Base-by-base conservation (phyloP, 805 yeast species). In the Hanseniaspora mollemarum region DNA sequence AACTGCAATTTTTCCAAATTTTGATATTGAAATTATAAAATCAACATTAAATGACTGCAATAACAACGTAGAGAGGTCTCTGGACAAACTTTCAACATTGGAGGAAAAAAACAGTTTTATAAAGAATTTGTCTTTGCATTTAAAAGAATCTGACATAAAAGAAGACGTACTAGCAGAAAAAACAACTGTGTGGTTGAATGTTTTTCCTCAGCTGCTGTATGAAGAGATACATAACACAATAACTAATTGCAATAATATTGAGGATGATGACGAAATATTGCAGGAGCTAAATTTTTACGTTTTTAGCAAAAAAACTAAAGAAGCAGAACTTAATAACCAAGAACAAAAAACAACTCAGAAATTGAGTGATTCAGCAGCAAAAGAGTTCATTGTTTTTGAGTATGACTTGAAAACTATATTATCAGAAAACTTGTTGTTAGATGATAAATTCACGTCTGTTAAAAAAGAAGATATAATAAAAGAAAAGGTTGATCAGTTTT, bases 1-100 rank as follows among this genome's bases (percentile, higher is more conserved):
- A 22, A 26, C n/a, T 43, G 71, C 68, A 13, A 68, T 77, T 62
- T 76, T 78, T 53, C 81, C 81, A 0, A 59, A 68, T 15, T 54
- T 67, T 2, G 65, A 68, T 1, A 37, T 59, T 3, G 60, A 56
- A 1, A 54, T 55, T 7, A 60, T 77, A 7, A 54, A 62, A 2
- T 54, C 58, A 1, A 61, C 62, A 3, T 62, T 69, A 16, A 55
- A 60, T 22, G 63, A 62, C 2, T 55, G 63, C 35, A 54, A 63
- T 5, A 64, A 66, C 1, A 63, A 71, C 52, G 68, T 63, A 15
- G 57, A 56, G 7, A 7, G 26, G 7, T 16, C 41, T 22, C 5
- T 32, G 10, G 16, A 32, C 15, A 32, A 32, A 15, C 16, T 32
- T 13, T 32, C 35, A 5, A 32, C 8, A 13, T 10, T 5, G 5